These are phyloP conservation scores for Trichoderma reesei DNA, from an alignment of 495 filamentous ascomycete species.

Conservation along the genomic window DNA sequence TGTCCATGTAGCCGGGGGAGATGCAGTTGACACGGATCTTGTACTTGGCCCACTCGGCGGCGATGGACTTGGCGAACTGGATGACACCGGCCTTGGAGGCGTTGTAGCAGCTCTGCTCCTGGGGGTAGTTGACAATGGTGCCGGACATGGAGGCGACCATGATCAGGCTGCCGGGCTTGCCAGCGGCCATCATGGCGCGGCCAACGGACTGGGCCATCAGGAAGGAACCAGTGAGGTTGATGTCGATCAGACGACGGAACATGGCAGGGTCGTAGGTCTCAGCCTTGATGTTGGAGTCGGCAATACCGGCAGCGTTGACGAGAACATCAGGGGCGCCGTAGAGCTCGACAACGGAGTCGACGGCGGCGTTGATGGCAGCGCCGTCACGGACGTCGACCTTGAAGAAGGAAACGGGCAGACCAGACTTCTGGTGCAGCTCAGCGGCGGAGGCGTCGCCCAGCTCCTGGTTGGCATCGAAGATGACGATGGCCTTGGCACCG, in stretches of 20 bases:
- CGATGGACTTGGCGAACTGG: conserved; percentile 64
- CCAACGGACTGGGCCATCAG: conserved; percentile 55
- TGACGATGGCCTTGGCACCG: conserved; percentile 60
- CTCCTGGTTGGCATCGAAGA: conserved; percentile 65
- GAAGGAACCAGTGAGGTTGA: conserved; percentile 68
- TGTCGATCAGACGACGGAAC: conserved; percentile 64
- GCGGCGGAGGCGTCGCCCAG: conserved; percentile 58
- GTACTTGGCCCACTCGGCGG: conserved; percentile 70
- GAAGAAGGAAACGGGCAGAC: conserved; percentile 65
- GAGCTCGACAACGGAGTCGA: conserved; percentile 46
- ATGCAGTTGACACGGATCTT: conserved; percentile 70
- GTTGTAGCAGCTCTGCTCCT: conserved; percentile 71
- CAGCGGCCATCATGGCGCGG: conserved; percentile 52
- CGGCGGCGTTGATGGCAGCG: conserved; percentile 49
- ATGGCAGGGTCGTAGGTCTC: conserved; percentile 51
- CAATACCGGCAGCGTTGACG: conserved; percentile 78
- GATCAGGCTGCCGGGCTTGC: conserved; percentile 60
- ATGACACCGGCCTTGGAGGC: conserved; percentile 72
- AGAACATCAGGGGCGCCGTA: conserved; percentile 62
- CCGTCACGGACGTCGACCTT: conserved; percentile 67
- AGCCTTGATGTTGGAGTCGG: conserved; percentile 51
- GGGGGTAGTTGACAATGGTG: conserved; percentile 68
- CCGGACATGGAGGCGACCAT: conserved; percentile 72
- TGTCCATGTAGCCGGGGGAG: conserved; percentile 76
- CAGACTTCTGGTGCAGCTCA: conserved; percentile 55